Conservation (phyloP, 805 yeast genomes). For the Candida insectorum region DNA sequence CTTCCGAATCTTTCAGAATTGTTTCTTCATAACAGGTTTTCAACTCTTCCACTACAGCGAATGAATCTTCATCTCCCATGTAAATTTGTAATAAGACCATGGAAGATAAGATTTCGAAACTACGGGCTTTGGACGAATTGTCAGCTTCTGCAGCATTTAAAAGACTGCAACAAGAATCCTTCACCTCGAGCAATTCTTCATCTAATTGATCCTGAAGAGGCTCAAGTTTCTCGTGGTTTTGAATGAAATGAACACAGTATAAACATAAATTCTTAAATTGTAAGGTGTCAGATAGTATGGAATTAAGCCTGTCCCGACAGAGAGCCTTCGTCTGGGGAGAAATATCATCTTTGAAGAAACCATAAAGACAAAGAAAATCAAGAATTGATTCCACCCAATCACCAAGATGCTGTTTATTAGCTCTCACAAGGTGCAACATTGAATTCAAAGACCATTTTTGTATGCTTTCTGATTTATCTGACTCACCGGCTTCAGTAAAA, state of each 20-base stretch:
- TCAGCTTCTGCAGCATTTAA: slow-evolving; percentile 30
- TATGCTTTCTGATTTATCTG: slow-evolving; percentile 22
- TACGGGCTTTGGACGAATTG: slow-evolving; percentile 34
- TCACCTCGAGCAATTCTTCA: slow-evolving; percentile 50
- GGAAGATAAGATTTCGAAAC: slow-evolving; percentile 75
- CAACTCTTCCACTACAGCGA: slow-evolving; percentile 70
- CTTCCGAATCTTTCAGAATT: slow-evolving; percentile 28
- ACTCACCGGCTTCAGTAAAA: slow-evolving; percentile 17
- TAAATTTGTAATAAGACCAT: slow-evolving; percentile 75
- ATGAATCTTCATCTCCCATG: slow-evolving; percentile 74
- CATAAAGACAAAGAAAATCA: slow-evolving; percentile 33
- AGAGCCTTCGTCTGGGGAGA: slow-evolving; percentile 36
- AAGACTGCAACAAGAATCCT: slow-evolving; percentile 41
- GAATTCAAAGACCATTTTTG: slow-evolving; percentile 61
- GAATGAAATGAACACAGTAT: slow-evolving; percentile 41
- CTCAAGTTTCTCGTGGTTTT: slow-evolving; percentile 20
- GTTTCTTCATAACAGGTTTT: slow-evolving; percentile 54
- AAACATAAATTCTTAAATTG: slow-evolving; percentile 46
- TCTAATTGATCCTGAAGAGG: slow-evolving; percentile 46
- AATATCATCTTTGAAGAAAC: slow-evolving; percentile 36
- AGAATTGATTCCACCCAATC: slow-evolving; percentile 31
- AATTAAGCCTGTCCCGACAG: slow-evolving; percentile 62
- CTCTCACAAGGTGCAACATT: slow-evolving; percentile 49
- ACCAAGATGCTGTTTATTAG: slow-evolving; percentile 29
- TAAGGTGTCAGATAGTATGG: slow-evolving; percentile 61